Conservation (phyloP, 495 filamentous ascomycete species). For the Oleoguttula mirabilis region DNA sequence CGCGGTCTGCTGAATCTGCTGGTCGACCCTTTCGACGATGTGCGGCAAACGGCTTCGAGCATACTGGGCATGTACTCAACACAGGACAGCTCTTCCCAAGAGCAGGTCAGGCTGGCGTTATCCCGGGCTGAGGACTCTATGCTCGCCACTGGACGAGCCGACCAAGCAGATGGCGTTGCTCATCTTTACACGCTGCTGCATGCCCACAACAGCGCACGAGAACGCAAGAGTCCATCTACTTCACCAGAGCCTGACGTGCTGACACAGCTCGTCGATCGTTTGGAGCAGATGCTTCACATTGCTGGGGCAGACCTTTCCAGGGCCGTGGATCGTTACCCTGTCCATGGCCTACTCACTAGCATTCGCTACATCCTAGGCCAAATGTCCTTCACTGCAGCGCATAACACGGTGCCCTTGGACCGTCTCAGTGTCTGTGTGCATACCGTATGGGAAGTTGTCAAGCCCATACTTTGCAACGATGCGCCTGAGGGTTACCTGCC, state of each 20-base stretch:
- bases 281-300: conserved; percentile 22
- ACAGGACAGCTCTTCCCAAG: background rate
- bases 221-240: too few species aligned
- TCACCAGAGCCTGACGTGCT: conserved; percentile 7
- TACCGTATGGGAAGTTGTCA: conserved; percentile 62
- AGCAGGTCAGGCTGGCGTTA: background rate
- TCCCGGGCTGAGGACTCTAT: conserved; percentile 45
- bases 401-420: background rate
- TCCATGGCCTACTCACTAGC: conserved; percentile 37
- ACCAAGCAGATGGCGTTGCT: conserved; percentile 76
- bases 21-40: conserved; percentile 85
- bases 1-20: conserved; percentile 60
- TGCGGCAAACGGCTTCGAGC: conserved; percentile 48
- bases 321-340: conserved; percentile 27
- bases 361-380: conserved; percentile 26
- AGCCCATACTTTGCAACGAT: conserved; percentile 70
- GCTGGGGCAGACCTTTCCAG: conserved; percentile 18
- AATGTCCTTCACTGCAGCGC: background rate
- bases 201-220: too few species aligned
- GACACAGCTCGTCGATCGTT: conserved; percentile 5
- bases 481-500: conserved; percentile 82
- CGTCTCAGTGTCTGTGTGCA: conserved; percentile 46
- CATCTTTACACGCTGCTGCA: conserved; percentile 31
- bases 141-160: conserved; percentile 58
- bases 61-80: background rate